Percentiles rank a stretch among this genome's conserved stretches.
These are phyloP conservation scores for Pholiota microspora DNA, from an alignment of 768 basidiomycete genomes.

Conservation along the genomic window DNA sequence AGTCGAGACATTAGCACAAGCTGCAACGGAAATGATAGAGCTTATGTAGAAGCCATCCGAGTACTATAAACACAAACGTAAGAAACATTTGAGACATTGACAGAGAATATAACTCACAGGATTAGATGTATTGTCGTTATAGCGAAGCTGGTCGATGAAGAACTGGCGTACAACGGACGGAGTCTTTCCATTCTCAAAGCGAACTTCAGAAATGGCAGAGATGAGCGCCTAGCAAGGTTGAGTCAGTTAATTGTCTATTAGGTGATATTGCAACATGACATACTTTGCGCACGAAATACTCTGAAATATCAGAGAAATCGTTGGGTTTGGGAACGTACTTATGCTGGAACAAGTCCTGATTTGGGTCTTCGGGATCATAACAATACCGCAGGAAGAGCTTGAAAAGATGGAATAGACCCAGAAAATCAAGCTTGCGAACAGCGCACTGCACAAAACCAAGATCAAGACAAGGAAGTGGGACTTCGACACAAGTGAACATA, in stretches of 20 bases:
- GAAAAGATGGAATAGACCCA: constrained; percentile 94
- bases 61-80: constrained; percentile 47
- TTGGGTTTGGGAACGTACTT: constrained; percentile 95
- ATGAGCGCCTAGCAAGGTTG: constrained; percentile 58
- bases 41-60: constrained; percentile 92
- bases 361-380: constrained; percentile 81
- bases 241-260: background rate
- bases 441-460: constrained; percentile 59
- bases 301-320: constrained; percentile 86
- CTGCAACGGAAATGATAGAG: constrained; percentile 78
- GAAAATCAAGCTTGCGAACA: constrained; percentile 75
- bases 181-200: constrained; percentile 85
- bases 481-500: constrained; percentile 36
- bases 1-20: constrained; percentile 74
- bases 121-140: constrained; percentile 94
- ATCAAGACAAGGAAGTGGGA: background rate
- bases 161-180: constrained; percentile 84
- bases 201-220: constrained; percentile 80
- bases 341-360: constrained; percentile 81
- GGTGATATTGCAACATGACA: constrained; percentile 13
- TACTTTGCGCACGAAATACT: constrained; percentile 96
- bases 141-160: constrained; percentile 88
- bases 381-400: constrained; percentile 91
- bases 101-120: constrained; percentile 48
- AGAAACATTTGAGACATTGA: background rate